Conservation (phyloP, 2,329 filamentous ascomycete genomes). For the Neofusicoccum sp. region DNA sequence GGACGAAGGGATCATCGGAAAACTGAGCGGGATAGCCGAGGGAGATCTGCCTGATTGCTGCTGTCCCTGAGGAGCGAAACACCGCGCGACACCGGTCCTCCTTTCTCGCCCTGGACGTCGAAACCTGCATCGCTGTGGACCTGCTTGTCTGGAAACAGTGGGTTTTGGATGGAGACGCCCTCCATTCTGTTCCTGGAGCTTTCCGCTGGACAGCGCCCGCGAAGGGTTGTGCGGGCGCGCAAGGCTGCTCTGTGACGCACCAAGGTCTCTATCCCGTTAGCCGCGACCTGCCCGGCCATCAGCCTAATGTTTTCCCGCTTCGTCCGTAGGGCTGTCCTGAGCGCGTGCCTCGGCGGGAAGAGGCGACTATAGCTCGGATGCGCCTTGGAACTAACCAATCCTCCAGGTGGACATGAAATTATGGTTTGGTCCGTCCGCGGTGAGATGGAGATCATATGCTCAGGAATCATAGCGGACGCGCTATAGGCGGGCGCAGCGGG, state of each 20-base stretch:
- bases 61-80: not conserved
- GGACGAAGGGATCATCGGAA: conserved; percentile 8
- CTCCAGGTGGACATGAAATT: not conserved
- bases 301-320: conserved; percentile 12
- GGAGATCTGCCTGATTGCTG: conserved; percentile 1
- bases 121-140: not conserved
- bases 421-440: conserved; percentile 7
- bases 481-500: not conserved
- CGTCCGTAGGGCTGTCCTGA: not conserved
- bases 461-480: not conserved
- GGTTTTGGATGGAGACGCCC: not conserved
- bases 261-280: not conserved
- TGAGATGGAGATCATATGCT: not conserved
- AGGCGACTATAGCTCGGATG: not conserved
- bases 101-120: not conserved
- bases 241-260: not conserved
- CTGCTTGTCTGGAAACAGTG: not conserved
- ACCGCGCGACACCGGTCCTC: not conserved
- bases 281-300: not conserved
- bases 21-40: not conserved
- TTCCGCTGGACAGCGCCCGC: not conserved
- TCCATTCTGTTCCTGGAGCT: too few species aligned
- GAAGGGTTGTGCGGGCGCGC: not conserved
- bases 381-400: not conserved
- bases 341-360: not conserved